Conservation (phyloP, 371 early-diverging fungal species). For the Nosema muscidifuracis region DNA sequence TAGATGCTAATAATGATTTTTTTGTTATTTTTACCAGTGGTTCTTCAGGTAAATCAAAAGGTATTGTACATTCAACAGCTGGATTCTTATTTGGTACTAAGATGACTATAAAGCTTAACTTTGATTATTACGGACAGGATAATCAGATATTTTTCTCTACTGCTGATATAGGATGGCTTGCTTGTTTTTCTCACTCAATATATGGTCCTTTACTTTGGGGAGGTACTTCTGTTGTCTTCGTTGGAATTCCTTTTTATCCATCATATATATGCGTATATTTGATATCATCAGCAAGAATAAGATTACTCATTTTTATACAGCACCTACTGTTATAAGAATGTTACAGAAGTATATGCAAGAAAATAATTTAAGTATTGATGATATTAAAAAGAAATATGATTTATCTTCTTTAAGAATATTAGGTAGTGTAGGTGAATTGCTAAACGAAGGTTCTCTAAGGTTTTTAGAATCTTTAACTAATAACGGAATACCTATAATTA, state of each 20-base stretch:
- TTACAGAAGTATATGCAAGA: constrained; percentile 69
- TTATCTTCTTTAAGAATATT: constrained; percentile 70
- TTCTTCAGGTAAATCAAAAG: constrained; percentile 86
- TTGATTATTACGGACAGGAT: constrained; percentile 63
- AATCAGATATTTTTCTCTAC: constrained; percentile 70
- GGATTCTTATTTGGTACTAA: constrained; percentile 82
- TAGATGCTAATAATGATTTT: constrained; percentile 73
- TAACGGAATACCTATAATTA: constrained; percentile 75
- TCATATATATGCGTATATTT: constrained; percentile 75
- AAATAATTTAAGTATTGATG: constrained; percentile 63
- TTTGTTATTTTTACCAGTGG: constrained; percentile 87
- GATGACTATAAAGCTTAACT: constrained; percentile 71
- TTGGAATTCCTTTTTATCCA: constrained; percentile 77
- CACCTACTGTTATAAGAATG: constrained; percentile 90
- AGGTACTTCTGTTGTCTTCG: constrained; percentile 74
- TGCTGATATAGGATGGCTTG: constrained; percentile 69
- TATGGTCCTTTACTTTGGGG: constrained; percentile 80
- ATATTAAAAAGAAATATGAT: constrained; percentile 17
- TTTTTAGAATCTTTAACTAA: constrained; percentile 78
- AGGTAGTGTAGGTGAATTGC: constrained; percentile 91
- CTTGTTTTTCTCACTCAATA: constrained; percentile 78
- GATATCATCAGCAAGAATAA: constrained; percentile 69
- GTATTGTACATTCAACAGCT: constrained; percentile 86
- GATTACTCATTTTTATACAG: constrained; percentile 90
- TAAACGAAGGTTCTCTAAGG: constrained; percentile 84